Conservation (phyloP, 176 grass and related monocot genomes). For the Thinopyrum elongatum region DNA sequence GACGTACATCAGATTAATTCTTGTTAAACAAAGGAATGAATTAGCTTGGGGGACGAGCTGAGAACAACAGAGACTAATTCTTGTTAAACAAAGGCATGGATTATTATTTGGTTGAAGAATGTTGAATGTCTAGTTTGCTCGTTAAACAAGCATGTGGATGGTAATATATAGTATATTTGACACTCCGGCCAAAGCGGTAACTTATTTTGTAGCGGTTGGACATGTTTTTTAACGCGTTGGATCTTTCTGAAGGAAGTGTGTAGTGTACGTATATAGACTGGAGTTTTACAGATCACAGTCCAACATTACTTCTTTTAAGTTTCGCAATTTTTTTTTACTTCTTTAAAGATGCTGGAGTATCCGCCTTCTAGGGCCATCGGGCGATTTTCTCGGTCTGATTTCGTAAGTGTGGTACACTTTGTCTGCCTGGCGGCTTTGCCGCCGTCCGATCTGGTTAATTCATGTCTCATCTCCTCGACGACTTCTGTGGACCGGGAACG, state of each 20-base stretch:
- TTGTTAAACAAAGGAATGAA: conserved; percentile 1
- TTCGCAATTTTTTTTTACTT: too few species aligned
- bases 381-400: too few species aligned
- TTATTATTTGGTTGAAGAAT: background rate
- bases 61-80: background rate
- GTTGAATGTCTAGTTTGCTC: background rate
- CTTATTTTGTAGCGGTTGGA: background rate
- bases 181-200: background rate
- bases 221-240: too few species aligned
- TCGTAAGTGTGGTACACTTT: too few species aligned
- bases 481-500: too few species aligned
- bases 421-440: too few species aligned
- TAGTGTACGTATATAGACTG: background rate
- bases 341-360: too few species aligned
- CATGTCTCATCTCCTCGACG: too few species aligned
- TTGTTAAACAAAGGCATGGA: conserved; percentile 10
- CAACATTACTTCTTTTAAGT: too few species aligned
- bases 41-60: background rate
- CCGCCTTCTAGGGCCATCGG: too few species aligned
- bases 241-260: background rate
- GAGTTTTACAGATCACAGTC: background rate
- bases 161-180: background rate
- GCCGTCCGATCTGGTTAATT: too few species aligned
- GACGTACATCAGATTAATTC: background rate
- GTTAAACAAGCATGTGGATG: background rate